These are phyloP conservation scores for Macrophomina tecta DNA, from an alignment of 2,329 filamentous ascomycete genomes.

Conservation along the genomic window DNA sequence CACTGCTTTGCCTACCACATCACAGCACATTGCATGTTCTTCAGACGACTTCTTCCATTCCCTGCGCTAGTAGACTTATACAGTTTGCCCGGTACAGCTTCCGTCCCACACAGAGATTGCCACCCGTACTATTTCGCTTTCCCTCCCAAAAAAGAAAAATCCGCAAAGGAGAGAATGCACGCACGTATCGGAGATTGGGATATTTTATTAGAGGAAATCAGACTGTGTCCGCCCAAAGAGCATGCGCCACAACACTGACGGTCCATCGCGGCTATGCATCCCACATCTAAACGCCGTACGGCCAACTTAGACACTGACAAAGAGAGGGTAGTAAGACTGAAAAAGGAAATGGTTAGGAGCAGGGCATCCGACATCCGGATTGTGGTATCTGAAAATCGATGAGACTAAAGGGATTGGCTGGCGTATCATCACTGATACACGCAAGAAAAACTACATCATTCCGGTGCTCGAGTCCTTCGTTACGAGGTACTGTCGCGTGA, in stretches of 20 bases:
- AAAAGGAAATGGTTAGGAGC: constrained; percentile 17
- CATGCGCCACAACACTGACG: constrained; percentile 5
- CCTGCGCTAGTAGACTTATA: constrained; percentile 12
- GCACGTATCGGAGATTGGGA: constrained; percentile 12
- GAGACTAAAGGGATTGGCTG: constrained; percentile 22
- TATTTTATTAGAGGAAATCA: constrained; percentile 15
- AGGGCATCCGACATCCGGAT: constrained; percentile 16
- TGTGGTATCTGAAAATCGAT: constrained; percentile 28
- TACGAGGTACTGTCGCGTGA: constrained; percentile 15
- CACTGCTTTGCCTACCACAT: background rate
- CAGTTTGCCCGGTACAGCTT: constrained; percentile 13
- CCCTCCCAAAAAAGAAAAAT: constrained; percentile 18
- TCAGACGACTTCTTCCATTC: constrained; percentile 5
- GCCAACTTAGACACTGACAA: constrained; percentile 13
- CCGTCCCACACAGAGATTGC: constrained; percentile 10
- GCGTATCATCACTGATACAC: constrained; percentile 25
- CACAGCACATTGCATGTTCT: background rate
- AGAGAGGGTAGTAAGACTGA: constrained; percentile 10
- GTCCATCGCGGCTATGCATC: constrained; percentile 1
- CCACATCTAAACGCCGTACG: constrained; percentile 19
- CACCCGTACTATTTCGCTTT: constrained; percentile 15
- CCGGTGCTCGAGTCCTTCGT: constrained; percentile 14
- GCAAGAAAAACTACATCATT: constrained; percentile 23
- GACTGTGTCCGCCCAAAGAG: constrained; percentile 5
- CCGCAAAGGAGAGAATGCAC: constrained; percentile 24